Conservation (phyloP, 805 yeast genomes). For the Wickerhamiella alocasiicola region DNA sequence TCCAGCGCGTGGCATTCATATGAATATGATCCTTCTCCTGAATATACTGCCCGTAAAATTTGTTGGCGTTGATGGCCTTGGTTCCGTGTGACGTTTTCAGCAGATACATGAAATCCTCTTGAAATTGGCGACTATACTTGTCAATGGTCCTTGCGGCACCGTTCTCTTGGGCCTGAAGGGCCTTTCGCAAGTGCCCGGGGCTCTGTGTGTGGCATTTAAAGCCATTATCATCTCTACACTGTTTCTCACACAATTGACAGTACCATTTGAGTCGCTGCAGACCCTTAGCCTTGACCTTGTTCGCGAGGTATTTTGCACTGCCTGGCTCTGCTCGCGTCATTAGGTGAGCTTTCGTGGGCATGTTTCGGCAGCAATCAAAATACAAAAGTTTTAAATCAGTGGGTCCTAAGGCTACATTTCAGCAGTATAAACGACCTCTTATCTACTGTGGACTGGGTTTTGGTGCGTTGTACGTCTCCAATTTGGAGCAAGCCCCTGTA, state of each 20-base stretch:
- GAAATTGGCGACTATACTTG: slow-evolving; percentile 48
- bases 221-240: slow-evolving; percentile 93
- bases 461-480: slow-evolving; percentile 34
- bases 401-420: slow-evolving; percentile 11
- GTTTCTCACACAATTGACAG: slow-evolving; percentile 83
- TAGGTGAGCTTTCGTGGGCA: background rate
- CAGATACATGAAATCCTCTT: slow-evolving; percentile 48
- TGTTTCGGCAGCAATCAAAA: background rate
- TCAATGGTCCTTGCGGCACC: slow-evolving; percentile 36
- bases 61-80: slow-evolving; percentile 64
- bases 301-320: slow-evolving; percentile 58
- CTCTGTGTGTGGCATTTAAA: slow-evolving; percentile 79
- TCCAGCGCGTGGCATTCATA: slow-evolving; percentile 80
- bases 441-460: slow-evolving; percentile 24
- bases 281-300: slow-evolving; percentile 69
- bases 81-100: slow-evolving; percentile 67
- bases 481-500: slow-evolving; percentile 70
- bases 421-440: slow-evolving; percentile 15
- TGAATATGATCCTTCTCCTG: slow-evolving; percentile 74
- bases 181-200: slow-evolving; percentile 58
- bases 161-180: slow-evolving; percentile 35
- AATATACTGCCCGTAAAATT: slow-evolving; percentile 83
- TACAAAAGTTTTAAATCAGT: slow-evolving; percentile 17
- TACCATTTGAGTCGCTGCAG: slow-evolving; percentile 76
- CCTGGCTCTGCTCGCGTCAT: slow-evolving; percentile 53